Percentiles rank a stretch among this genome's conserved stretches.
Conservation (phyloP, 352 stramenopile genomes). For the Thraustochytrium sp. region DNA sequence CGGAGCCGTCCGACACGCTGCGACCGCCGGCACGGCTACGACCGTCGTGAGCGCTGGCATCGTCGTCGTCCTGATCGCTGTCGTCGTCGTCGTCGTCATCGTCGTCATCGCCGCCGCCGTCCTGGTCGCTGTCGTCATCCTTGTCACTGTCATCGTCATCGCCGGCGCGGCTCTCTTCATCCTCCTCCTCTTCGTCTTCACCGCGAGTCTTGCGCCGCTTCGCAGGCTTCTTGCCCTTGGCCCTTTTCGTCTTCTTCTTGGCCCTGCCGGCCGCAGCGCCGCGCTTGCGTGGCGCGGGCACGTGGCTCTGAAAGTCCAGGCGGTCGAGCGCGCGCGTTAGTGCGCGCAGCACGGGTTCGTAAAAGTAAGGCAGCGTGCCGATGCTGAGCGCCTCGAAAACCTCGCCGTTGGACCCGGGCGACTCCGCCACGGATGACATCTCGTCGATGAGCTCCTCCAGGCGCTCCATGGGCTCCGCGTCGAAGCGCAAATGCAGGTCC, state of each 20-base stretch:
- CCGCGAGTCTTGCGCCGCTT: neutral
- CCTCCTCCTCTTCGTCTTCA: neutral
- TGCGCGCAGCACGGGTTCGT: neutral
- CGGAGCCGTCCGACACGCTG: too few species aligned
- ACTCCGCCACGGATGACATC: neutral
- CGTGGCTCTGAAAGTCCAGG: slow-evolving; percentile 8
- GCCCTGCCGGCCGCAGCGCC: neutral
- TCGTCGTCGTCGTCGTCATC: neutral
- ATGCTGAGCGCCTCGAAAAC: slow-evolving; percentile 23
- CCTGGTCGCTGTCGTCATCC: neutral
- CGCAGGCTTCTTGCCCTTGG: neutral
- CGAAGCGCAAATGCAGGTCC: neutral
- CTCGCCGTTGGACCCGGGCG: neutral
- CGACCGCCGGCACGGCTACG: too few species aligned
- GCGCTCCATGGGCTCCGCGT: neutral
- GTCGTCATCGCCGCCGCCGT: neutral
- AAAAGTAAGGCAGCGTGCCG: slow-evolving; percentile 13
- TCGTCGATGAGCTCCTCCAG: neutral
- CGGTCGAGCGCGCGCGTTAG: neutral
- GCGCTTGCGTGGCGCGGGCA: neutral
- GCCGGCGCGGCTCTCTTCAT: neutral
- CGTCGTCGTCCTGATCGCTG: neutral
- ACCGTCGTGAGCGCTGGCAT: neutral
- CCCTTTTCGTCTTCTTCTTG: neutral
- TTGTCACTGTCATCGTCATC: neutral